phyloP scores from a whole-genome alignment of 148 eudicot species.

The Chenopodium formosanum region DNA sequence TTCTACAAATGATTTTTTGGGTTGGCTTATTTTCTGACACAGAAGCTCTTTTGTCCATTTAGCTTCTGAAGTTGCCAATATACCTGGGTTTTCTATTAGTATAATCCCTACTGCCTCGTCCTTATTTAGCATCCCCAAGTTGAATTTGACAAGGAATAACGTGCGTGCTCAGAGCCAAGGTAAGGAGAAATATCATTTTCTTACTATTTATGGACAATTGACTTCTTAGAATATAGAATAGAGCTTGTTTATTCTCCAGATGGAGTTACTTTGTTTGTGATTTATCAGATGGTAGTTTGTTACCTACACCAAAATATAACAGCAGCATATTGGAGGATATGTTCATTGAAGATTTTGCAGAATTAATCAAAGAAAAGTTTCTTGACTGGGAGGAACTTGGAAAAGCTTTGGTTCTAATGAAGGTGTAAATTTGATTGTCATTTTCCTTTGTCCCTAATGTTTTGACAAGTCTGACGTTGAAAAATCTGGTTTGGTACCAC shows the following conservation, averaged over 20 bases:
- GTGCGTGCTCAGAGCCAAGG: constrained; percentile 67
- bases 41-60: constrained; percentile 18
- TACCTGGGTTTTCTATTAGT: constrained; percentile 49
- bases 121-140: constrained; percentile 54
- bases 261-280: constrained; percentile 10
- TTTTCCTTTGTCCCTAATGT: constrained; percentile 2
- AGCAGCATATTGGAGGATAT: constrained; percentile 89
- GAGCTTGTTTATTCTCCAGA: neutral
- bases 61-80: constrained; percentile 40
- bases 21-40: neutral
- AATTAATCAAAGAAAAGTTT: constrained; percentile 48
- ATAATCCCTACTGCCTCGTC: constrained; percentile 75
- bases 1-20: neutral
- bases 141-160: constrained; percentile 64
- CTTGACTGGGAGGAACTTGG: constrained; percentile 72
- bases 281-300: constrained; percentile 32
- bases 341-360: constrained; percentile 64
- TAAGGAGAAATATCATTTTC: constrained; percentile 24
- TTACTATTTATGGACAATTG: neutral
- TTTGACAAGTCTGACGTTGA: neutral
- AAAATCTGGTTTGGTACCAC: constrained; percentile 30
- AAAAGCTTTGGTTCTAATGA: constrained; percentile 75
- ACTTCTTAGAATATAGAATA: neutral
- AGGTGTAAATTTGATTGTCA: constrained; percentile 41
- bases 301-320: constrained; percentile 81